Base-by-base conservation (phyloP, 2,329 filamentous ascomycete species). In the Dryadomyces quercivorus region DNA sequence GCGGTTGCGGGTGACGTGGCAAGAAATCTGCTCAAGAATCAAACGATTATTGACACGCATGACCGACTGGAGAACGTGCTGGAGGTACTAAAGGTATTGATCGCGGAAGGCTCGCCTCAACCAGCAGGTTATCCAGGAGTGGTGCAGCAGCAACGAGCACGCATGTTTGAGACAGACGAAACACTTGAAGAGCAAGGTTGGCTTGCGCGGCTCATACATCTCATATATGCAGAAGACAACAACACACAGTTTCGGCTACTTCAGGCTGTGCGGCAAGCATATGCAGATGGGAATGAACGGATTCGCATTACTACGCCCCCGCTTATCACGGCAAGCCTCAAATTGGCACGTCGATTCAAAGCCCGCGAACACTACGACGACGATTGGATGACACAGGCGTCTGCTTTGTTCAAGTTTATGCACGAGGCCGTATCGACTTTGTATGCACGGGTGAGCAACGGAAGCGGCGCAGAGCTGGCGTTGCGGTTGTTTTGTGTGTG, bases 131-230 rank as follows among this genome's bases (percentile, higher is more conserved):
- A 96, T 63, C 85, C 91, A 0, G 88, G 88, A 3, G 82, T 86
- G 43, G 81, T 86, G 6, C 87, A 92, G 64, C 78, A 88, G 59
- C 77, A 88, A 59, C 83, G 59, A 3, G 80, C 71, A 3, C 81
- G 89, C 58, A 79, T 73, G 0, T 67, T 78, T 49, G 94, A 98
- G 73, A 97, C 93, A 0, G 93, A 98, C 58, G 94, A 98, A 72
- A 97, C 92, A 0, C 83, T 97, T 64, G 92, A 98, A 69, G 93
- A 98, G 71, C 93, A 98, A 74, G 93, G 93, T 52, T 96, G 90
- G 90, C 76, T 98, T 53, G 93, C 93, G 40, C 81, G 93, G 62
- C 85, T 98, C 64, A 83, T 96, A 18, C 93, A 98, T 70, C 75
- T 96, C 55, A 81, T 98, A 52, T 77, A 88, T 55, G 86, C 82